Conservation (phyloP, 2,329 filamentous ascomycete species). For the Gyromitra esculenta region DNA sequence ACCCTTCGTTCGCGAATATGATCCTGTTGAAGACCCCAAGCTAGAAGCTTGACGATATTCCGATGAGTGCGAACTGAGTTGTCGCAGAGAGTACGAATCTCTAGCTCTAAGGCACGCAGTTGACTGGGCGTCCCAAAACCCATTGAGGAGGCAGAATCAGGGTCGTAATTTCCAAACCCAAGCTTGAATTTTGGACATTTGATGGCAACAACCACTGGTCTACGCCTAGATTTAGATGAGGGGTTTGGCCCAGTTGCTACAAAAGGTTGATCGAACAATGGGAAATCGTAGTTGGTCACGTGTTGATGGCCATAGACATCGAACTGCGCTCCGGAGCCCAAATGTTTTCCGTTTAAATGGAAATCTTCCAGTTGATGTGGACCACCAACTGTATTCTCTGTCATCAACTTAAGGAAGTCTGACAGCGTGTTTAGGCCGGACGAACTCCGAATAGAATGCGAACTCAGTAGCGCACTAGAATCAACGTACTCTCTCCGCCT, state of each 20-base stretch:
- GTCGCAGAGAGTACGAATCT: constrained; percentile 27
- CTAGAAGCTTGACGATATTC: constrained; percentile 43
- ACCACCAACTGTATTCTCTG: constrained; percentile 11
- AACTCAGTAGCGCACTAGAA: background rate
- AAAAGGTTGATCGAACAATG: constrained; percentile 38
- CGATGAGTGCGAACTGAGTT: constrained; percentile 27
- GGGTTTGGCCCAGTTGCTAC: background rate
- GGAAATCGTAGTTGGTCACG: background rate
- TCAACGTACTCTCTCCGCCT: constrained; percentile 16
- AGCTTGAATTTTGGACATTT: constrained; percentile 37
- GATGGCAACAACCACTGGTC: constrained; percentile 29
- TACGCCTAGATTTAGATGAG: background rate
- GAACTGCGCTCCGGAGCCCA: constrained; percentile 33
- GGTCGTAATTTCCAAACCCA: background rate
- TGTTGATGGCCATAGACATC: constrained; percentile 41
- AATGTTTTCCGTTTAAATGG: constrained; percentile 7
- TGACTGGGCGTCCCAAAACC: constrained; percentile 40
- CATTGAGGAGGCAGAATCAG: background rate
- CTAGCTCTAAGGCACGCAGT: constrained; percentile 25
- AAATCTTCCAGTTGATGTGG: background rate
- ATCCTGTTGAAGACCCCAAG: constrained; percentile 29
- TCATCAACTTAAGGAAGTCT: constrained; percentile 10
- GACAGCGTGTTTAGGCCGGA: constrained; percentile 14
- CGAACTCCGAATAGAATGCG: background rate
- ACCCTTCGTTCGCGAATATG: background rate